Evolutionary conservation across 257 asterid species (phyloP).

Genomic region (Cynanchum wilfordii): DNA sequence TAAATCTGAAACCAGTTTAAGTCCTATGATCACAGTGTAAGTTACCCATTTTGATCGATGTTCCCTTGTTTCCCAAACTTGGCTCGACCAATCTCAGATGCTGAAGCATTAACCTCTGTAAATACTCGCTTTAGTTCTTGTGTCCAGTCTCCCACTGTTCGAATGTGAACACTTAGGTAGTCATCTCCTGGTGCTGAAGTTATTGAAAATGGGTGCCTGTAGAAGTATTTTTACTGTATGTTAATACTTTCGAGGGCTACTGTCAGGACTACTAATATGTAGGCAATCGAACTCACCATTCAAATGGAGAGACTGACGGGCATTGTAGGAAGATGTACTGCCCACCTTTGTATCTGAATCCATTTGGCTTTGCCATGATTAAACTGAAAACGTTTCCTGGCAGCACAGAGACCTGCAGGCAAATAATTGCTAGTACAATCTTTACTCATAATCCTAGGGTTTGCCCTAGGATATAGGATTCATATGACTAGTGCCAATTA

Average conservation of each 20-base stretch:
- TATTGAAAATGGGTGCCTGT: conserved; percentile 96
- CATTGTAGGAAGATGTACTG: conserved; percentile 79
- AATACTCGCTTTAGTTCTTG: conserved; percentile 56
- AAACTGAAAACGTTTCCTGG: conserved; percentile 95
- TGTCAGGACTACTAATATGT: background rate
- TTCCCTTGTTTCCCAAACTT: conserved; percentile 48
- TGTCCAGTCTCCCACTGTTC: conserved; percentile 69
- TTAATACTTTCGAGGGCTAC: background rate
- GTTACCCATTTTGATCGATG: conserved; percentile 61
- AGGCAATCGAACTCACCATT: conserved; percentile 46
- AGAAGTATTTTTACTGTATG: background rate
- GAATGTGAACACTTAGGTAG: conserved; percentile 76
- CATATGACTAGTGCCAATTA: conserved; percentile 19
- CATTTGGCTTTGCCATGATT: conserved; percentile 75
- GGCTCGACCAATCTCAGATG: conserved; percentile 56
- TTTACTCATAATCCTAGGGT: background rate
- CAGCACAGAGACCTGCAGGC: conserved; percentile 71
- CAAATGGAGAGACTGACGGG: conserved; percentile 78
- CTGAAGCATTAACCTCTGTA: conserved; percentile 53
- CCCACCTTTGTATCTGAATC: conserved; percentile 85
- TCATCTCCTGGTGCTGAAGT: conserved; percentile 96
- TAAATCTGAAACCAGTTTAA: conserved; percentile 1
- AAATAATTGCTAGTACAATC: conserved; percentile 4
- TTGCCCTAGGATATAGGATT: background rate
- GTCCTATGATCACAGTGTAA: conserved; percentile 7